A percentile compares a stretch with the other conserved stretches of the same genome.
phyloP scores from a whole-genome alignment of 2,329 filamentous ascomycete species.

The Pestalotiopsis sp. region DNA sequence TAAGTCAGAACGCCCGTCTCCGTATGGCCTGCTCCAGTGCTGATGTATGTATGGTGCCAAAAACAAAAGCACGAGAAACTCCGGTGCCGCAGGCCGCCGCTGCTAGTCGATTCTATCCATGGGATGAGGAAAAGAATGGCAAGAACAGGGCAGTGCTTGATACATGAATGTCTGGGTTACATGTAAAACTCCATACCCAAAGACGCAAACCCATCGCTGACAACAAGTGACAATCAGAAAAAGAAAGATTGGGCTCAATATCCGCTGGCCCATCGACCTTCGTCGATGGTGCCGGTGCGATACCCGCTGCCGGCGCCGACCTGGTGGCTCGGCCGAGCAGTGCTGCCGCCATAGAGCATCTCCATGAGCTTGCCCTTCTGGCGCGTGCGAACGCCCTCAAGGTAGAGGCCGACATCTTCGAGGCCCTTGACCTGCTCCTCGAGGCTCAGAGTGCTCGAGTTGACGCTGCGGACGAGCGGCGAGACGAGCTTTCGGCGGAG shows the following conservation, averaged over 20 bases:
- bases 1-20: background rate
- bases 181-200: background rate
- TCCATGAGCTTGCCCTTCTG: slow-evolving; percentile 87
- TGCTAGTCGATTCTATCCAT: background rate
- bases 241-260: background rate
- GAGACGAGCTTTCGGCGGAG: slow-evolving; percentile 81
- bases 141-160: background rate
- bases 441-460: slow-evolving; percentile 71
- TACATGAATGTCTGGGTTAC: background rate
- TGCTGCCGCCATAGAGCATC: slow-evolving; percentile 65
- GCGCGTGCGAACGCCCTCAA: slow-evolving; percentile 73
- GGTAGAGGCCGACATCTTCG: slow-evolving; percentile 76
- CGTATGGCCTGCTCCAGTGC: background rate
- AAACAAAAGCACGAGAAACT: background rate
- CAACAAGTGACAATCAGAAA: background rate
- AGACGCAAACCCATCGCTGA: background rate
- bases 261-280: slow-evolving; percentile 11
- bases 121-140: background rate
- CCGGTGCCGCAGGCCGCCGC: background rate
- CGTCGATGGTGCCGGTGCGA: slow-evolving; percentile 33
- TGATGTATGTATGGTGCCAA: background rate
- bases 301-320: slow-evolving; percentile 25
- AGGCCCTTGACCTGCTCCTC: slow-evolving; percentile 86
- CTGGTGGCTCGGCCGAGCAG: slow-evolving; percentile 4
- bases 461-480: slow-evolving; percentile 74